These are phyloP conservation scores for Aspergillus affinis DNA, from an alignment of 495 filamentous ascomycete genomes.

Conservation along the genomic window DNA sequence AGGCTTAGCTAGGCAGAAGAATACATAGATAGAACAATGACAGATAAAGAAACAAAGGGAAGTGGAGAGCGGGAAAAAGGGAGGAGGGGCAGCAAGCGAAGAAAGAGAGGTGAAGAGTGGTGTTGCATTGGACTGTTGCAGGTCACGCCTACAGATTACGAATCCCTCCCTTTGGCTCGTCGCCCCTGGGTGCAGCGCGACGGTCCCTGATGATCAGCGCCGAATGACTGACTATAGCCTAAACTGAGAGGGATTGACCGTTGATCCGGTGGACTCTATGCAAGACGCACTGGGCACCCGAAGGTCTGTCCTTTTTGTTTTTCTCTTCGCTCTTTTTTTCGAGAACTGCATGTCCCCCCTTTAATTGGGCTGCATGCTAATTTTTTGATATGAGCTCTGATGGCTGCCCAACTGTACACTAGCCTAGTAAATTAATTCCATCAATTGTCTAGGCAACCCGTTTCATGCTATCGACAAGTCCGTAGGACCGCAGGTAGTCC, in stretches of 20 bases:
- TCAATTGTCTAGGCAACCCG: not conserved
- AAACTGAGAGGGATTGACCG: not conserved
- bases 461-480: not conserved
- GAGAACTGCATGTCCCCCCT: not conserved
- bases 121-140: constrained; percentile 8
- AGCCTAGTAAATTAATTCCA: not conserved
- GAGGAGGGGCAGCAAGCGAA: not conserved
- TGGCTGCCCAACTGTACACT: not conserved
- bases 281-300: not conserved
- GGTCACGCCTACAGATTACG: constrained; percentile 8
- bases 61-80: not conserved
- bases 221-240: constrained; percentile 4
- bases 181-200: constrained; percentile 4
- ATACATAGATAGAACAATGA: not conserved
- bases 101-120: constrained; percentile 5
- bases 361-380: not conserved
- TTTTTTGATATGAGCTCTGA: not conserved
- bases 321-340: not conserved
- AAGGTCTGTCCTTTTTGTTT: not conserved
- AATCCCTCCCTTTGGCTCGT: constrained; percentile 6
- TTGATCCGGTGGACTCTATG: constrained; percentile 1
- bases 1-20: not conserved
- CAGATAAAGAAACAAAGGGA: not conserved
- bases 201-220: constrained; percentile 15
- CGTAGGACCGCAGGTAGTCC: not conserved